A percentile compares a stretch with the other conserved stretches of the same genome.
These are phyloP conservation scores for Aspergillus panamensis DNA, from an alignment of 495 filamentous ascomycete species.

Conservation along the genomic window DNA sequence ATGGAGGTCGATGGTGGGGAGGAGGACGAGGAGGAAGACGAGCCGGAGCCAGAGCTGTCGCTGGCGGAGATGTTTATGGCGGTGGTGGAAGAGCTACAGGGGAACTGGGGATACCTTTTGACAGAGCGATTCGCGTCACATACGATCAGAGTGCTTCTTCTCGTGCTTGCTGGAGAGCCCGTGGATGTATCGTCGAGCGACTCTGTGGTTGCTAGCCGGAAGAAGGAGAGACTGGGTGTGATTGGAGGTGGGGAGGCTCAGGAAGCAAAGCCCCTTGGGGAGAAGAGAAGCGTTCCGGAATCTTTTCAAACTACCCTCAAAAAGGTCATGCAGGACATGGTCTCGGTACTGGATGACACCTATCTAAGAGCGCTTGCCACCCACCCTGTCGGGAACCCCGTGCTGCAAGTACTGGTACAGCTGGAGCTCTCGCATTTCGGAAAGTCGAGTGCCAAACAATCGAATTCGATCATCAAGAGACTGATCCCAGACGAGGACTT, in stretches of 20 bases:
- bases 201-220: slow-evolving; percentile 76
- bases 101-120: slow-evolving; percentile 76
- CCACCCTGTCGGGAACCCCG: slow-evolving; percentile 85
- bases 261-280: slow-evolving; percentile 32
- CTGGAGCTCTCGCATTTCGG: slow-evolving; percentile 72
- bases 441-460: slow-evolving; percentile 59
- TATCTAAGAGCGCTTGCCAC: slow-evolving; percentile 75
- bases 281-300: slow-evolving; percentile 63
- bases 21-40: slow-evolving; percentile 36
- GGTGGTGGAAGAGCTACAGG: slow-evolving; percentile 78
- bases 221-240: slow-evolving; percentile 72
- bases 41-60: slow-evolving; percentile 46
- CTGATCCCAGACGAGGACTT: slow-evolving; percentile 64
- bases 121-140: slow-evolving; percentile 91
- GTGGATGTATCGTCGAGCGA: slow-evolving; percentile 60
- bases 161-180: slow-evolving; percentile 81
- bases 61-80: slow-evolving; percentile 84
- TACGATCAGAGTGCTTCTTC: slow-evolving; percentile 74
- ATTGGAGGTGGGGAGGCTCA: slow-evolving; percentile 33
- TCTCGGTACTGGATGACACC: slow-evolving; percentile 64
- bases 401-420: slow-evolving; percentile 80
- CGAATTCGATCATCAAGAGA: slow-evolving; percentile 55
- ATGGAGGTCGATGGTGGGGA: slow-evolving; percentile 15
- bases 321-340: slow-evolving; percentile 72
- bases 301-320: slow-evolving; percentile 72